Percentiles rank a stretch among this genome's conserved stretches.
Conservation (phyloP, 495 filamentous ascomycete genomes). For the Alectoria sarmentosa region DNA sequence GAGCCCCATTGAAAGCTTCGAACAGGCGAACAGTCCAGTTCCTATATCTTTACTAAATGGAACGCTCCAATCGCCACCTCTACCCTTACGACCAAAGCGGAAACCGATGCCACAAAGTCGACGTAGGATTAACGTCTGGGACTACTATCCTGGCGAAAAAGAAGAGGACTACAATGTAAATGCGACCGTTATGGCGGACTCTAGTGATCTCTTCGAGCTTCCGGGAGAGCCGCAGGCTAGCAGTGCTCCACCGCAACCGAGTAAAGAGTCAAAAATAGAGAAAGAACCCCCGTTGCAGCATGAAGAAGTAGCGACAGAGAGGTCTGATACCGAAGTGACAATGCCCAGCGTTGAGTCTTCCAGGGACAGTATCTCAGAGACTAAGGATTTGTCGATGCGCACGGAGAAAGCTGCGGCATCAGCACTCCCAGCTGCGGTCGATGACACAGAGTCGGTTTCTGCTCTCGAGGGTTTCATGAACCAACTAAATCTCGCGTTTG, state of each 20-base stretch:
- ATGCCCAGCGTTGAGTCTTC: neutral
- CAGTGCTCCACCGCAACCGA: neutral
- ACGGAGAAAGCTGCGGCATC: neutral
- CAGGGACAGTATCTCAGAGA: neutral
- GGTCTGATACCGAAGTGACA: neutral
- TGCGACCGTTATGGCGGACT: neutral
- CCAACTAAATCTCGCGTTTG: neutral
- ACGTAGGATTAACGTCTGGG: conserved; percentile 7
- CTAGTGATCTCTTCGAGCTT: neutral
- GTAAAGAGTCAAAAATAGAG: neutral
- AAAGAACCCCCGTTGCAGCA: neutral
- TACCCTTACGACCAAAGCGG: conserved; percentile 3
- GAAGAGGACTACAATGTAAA: neutral
- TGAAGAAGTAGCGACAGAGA: neutral
- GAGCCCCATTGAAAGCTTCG: neutral
- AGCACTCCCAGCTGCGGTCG: neutral
- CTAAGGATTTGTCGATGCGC: neutral
- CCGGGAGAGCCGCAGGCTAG: neutral
- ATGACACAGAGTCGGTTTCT: neutral
- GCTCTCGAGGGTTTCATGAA: neutral
- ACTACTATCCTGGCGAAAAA: conserved; percentile 10
- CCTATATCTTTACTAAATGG: neutral
- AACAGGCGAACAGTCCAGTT: neutral
- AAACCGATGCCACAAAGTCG: neutral
- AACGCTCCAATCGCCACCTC: neutral